These are phyloP conservation scores for Lactifluus subvellereus DNA, from an alignment of 768 basidiomycete genomes.

Conservation along the genomic window DNA sequence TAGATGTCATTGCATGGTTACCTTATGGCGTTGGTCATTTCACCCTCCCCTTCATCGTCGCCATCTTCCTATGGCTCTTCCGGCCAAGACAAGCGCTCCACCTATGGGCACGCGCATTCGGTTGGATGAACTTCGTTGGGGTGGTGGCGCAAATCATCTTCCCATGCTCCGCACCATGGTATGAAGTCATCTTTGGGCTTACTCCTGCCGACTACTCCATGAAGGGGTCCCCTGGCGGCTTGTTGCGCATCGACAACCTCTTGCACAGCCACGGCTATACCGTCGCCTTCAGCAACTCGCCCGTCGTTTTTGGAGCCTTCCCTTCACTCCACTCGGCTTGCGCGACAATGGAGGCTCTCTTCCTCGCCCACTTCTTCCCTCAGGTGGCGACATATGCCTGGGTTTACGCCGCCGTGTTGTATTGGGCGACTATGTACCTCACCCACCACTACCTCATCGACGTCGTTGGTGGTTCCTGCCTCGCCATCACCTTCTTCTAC, in stretches of 20 bases:
- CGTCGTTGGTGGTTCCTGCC: slow-evolving; percentile 88
- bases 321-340: slow-evolving; percentile 89
- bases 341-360: slow-evolving; percentile 88
- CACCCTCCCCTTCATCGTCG: slow-evolving; percentile 78
- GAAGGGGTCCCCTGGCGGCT: slow-evolving; percentile 88
- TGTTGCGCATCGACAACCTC: slow-evolving; percentile 85
- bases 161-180: slow-evolving; percentile 96
- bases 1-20: slow-evolving; percentile 93
- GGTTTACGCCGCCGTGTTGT: slow-evolving; percentile 79
- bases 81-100: slow-evolving; percentile 73
- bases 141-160: slow-evolving; percentile 85
- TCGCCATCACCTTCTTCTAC: slow-evolving; percentile 86
- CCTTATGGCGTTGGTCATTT: slow-evolving; percentile 97
- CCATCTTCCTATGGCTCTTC: slow-evolving; percentile 84
- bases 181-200: slow-evolving; percentile 93
- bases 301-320: slow-evolving; percentile 95
- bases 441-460: slow-evolving; percentile 99
- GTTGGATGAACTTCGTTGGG: slow-evolving; percentile 87
- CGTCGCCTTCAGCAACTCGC: slow-evolving; percentile 74
- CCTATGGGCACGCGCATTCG: slow-evolving; percentile 82
- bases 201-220: slow-evolving; percentile 92
- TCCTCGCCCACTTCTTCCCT: slow-evolving; percentile 94
- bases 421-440: slow-evolving; percentile 99
- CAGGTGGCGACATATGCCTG: slow-evolving; percentile 61
- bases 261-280: slow-evolving; percentile 76